phyloP scores from a whole-genome alignment of 169 alveolate genomes.

The Toxoplasma gondii region DNA sequence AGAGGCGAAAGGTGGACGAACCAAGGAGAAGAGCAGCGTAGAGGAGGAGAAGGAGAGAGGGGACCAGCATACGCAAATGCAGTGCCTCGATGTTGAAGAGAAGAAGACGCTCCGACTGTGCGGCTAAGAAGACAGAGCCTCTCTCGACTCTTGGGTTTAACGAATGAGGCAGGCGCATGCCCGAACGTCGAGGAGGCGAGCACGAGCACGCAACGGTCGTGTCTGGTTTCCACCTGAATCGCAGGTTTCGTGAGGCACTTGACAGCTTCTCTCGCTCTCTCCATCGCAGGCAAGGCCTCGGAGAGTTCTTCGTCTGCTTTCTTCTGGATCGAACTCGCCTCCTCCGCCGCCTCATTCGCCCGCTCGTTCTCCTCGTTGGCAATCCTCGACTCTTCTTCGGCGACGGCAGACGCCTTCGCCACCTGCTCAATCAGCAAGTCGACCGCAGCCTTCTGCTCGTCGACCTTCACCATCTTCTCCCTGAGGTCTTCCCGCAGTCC shows the following conservation, averaged over 20 bases:
- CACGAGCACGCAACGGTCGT: too few relatives aligned
- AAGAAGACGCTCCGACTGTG: too few relatives aligned
- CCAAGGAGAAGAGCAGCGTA: too few relatives aligned
- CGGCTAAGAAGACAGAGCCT: too few relatives aligned
- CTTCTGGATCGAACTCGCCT: constrained; percentile 87
- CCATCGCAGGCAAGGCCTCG: constrained; percentile 96
- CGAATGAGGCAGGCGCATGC: too few relatives aligned
- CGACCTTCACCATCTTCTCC: constrained; percentile 91
- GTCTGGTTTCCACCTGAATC: constrained; percentile 66
- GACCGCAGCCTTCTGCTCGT: constrained; percentile 89
- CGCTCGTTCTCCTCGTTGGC: constrained; percentile 91
- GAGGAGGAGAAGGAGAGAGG: too few relatives aligned
- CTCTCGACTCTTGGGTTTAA: too few relatives aligned
- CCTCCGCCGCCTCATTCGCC: constrained; percentile 86
- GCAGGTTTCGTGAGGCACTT: constrained; percentile 93
- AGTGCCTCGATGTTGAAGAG: too few relatives aligned
- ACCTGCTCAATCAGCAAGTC: constrained; percentile 90
- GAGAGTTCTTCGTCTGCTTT: constrained; percentile 93
- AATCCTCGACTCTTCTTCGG: constrained; percentile 91
- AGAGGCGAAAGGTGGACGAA: too few relatives aligned
- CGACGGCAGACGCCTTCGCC: constrained; percentile 91
- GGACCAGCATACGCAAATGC: too few relatives aligned
- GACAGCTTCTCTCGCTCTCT: constrained; percentile 94
- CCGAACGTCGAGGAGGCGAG: too few relatives aligned
- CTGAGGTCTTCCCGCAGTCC: constrained; percentile 90